Evolutionary conservation across 148 eudicot species (phyloP), one percentile per base, ranked within the genome.

Genomic region (Vaccinium macrocarpon): DNA sequence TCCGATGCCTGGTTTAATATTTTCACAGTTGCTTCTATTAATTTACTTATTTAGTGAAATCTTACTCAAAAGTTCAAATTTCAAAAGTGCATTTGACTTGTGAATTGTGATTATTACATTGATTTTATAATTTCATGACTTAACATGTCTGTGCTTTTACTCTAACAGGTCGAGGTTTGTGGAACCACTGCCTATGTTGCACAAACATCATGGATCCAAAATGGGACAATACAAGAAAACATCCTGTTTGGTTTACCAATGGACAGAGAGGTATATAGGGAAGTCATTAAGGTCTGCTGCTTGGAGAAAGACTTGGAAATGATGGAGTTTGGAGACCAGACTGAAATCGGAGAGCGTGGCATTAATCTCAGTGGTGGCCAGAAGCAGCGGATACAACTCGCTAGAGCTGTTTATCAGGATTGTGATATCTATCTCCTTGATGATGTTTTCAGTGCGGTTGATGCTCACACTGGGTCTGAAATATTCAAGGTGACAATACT

Each of bases 321-420:
- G 94, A 97, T 97, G 99, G 98, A 97, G 84, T 95, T 87, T 77
- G 98, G 98, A 8, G 99, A 97, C 88, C 97, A 95, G 85, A 97
- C 99, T 42, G 99, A 97, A 90, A 97, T 97, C 14, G 99, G 99
- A 79, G 99, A 97, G 86, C 98, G 98, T 61, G 99, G 98, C 19
- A 97, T 97, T 83, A 97, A 97, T 82, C 93, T 97, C 56, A 97
- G 99, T 81, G 98, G 99, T 64, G 99, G 99, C 27, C 99, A 97
- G 82, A 97, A 97, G 89, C 99, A 97, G 86, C 81, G 98, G 42
- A 93, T 95, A 79, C 99, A 97, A 74, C 98, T 97, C 15, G 99
- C 99, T 23, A 85, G 99, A 83, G 99, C 99, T 83, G 96, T 97
- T 50, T 97, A 95, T 88, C 99, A 97, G 88, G 96, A 95, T 81